These are phyloP conservation scores for Barnettozyma populi DNA, from an alignment of 805 yeast species.

Conservation along the genomic window DNA sequence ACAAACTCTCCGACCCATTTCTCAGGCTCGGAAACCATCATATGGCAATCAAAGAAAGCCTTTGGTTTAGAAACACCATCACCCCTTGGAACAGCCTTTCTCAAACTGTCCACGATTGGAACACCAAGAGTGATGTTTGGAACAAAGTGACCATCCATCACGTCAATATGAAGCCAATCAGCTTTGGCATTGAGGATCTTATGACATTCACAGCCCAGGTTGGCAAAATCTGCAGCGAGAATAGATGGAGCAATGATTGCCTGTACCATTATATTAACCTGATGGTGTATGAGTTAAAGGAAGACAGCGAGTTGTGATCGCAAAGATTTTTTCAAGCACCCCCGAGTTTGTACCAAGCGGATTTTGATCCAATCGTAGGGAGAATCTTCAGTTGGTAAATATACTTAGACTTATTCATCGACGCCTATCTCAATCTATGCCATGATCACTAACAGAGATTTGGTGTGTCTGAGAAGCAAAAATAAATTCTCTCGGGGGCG, in stretches of 20 bases:
- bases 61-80: slow-evolving; percentile 39
- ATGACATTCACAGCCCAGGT: slow-evolving; percentile 83
- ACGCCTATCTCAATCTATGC: too few relatives aligned
- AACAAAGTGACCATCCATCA: slow-evolving; percentile 98
- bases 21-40: slow-evolving; percentile 94
- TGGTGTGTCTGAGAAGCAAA: too few relatives aligned
- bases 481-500: slow-evolving; percentile 41
- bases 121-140: slow-evolving; percentile 95
- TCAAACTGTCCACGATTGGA: slow-evolving; percentile 73
- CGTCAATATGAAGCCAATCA: slow-evolving; percentile 97
- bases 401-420: too few relatives aligned
- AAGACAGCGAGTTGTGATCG: not conserved
- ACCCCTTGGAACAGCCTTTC: slow-evolving; percentile 70
- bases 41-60: slow-evolving; percentile 86
- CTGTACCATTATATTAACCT: slow-evolving; percentile 48
- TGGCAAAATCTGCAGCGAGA: slow-evolving; percentile 86
- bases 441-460: too few relatives aligned
- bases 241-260: slow-evolving; percentile 92
- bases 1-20: slow-evolving; percentile 93
- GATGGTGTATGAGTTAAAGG: not conserved
- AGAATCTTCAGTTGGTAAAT: too few relatives aligned
- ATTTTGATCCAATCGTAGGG: too few relatives aligned
- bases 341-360: too few relatives aligned
- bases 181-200: slow-evolving; percentile 74
- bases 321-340: not conserved